A percentile compares a stretch with the other conserved stretches of the same genome.
These are phyloP conservation scores for Seiridium unicorne DNA, from an alignment of 2,329 filamentous ascomycete genomes.

Conservation along the genomic window DNA sequence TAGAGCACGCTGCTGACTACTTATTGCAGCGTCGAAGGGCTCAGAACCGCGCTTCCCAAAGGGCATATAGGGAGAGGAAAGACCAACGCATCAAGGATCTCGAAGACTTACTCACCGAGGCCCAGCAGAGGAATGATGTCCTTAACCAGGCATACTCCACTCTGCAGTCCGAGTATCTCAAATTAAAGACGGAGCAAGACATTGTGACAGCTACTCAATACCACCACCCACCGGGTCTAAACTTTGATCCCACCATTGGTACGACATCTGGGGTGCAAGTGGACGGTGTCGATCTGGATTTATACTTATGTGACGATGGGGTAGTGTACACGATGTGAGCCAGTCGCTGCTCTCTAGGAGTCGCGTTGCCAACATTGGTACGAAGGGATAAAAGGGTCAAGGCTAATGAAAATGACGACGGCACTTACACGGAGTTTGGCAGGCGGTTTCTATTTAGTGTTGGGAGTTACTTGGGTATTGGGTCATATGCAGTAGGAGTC, in stretches of 20 bases:
- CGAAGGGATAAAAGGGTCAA: no score
- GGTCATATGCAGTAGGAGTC: no score
- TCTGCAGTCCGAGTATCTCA: conserved; percentile 44
- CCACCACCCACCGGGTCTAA: conserved; percentile 16
- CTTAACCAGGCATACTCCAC: conserved; percentile 52
- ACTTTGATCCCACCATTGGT: conserved; percentile 19
- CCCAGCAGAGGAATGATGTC: conserved; percentile 53
- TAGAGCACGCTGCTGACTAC: background rate
- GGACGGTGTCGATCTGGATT: conserved; percentile 16
- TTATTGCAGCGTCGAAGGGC: conserved; percentile 49
- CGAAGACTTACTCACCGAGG: conserved; percentile 52
- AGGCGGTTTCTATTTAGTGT: no score
- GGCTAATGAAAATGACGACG: no score
- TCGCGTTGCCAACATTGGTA: background rate
- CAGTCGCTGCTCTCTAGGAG: background rate
- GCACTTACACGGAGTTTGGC: no score
- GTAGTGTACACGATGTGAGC: conserved; percentile 6
- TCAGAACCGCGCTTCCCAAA: conserved; percentile 60
- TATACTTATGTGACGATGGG: conserved; percentile 20
- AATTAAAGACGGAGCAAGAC: conserved; percentile 33
- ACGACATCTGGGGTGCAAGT: conserved; percentile 5
- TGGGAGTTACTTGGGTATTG: no score
- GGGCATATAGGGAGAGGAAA: conserved; percentile 61
- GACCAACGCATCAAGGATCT: conserved; percentile 65
- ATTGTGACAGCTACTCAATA: conserved; percentile 18